These are phyloP conservation scores for Cladochytrium replicatum DNA, from an alignment of 192 early-diverging fungal genomes.

Conservation along the genomic window DNA sequence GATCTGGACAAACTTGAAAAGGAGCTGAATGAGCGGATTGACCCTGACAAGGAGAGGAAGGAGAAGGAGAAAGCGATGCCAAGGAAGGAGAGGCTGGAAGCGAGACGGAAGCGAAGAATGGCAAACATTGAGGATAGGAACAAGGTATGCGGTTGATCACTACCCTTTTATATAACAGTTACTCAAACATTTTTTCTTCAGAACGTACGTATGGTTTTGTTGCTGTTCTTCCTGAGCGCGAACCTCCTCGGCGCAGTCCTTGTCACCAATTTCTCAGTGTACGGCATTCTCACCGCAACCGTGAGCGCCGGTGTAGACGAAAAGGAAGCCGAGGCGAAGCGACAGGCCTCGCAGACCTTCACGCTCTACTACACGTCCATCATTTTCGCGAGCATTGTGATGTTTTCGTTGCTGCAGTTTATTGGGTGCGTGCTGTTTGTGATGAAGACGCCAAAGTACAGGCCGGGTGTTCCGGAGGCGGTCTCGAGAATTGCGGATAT, in stretches of 20 bases:
- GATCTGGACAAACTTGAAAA: background rate
- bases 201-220: background rate
- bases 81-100: background rate
- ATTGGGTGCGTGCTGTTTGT: background rate
- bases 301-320: background rate
- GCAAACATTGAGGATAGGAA: background rate
- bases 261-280: background rate
- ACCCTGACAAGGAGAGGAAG: background rate
- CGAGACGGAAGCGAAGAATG: background rate
- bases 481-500: background rate
- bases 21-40: background rate
- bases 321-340: too few species aligned
- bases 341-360: too few species aligned
- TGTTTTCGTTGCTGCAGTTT: background rate
- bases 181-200: too few species aligned
- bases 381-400: background rate
- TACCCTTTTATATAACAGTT: too few species aligned
- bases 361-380: background rate
- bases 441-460: background rate
- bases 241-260: background rate
- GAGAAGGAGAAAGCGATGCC: background rate
- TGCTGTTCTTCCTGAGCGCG: background rate
- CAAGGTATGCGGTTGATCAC: too few species aligned
- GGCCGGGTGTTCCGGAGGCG: background rate
- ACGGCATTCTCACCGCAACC: background rate